phyloP scores from a whole-genome alignment of 192 early-diverging fungal species.

The Spizellomyces sp. region DNA sequence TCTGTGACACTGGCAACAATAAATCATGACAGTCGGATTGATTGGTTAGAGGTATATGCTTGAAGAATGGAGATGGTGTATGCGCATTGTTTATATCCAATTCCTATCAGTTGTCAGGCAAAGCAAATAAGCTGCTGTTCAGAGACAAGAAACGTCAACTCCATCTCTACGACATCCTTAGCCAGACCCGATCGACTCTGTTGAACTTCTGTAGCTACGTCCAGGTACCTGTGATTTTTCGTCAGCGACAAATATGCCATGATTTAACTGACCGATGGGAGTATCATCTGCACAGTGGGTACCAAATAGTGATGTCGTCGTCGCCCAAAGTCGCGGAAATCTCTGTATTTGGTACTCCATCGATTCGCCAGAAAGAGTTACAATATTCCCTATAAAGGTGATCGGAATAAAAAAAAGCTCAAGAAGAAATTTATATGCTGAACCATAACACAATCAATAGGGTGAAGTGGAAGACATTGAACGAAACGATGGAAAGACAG shows the following conservation, averaged over 20 bases:
- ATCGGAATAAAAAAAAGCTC: background rate
- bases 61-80: background rate
- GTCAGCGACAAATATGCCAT: background rate
- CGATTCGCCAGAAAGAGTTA: conserved; percentile 63
- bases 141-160: conserved; percentile 61
- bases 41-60: conserved; percentile 60
- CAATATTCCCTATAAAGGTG: conserved; percentile 67
- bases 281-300: conserved; percentile 52
- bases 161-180: conserved; percentile 58
- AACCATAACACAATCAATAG: background rate
- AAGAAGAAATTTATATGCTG: background rate
- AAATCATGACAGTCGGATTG: conserved; percentile 58
- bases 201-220: conserved; percentile 66
- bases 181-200: conserved; percentile 52
- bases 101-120: conserved; percentile 54
- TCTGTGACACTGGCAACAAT: conserved; percentile 48
- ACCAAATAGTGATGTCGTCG: conserved; percentile 65
- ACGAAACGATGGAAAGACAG: conserved; percentile 58
- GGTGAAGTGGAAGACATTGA: conserved; percentile 71
- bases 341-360: conserved; percentile 72
- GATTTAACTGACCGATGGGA: background rate
- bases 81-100: background rate
- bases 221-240: conserved; percentile 34
- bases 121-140: conserved; percentile 65
- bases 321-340: conserved; percentile 59